These are phyloP conservation scores for Metschnikowia shivogae DNA, from an alignment of 805 yeast genomes.

Conservation along the genomic window DNA sequence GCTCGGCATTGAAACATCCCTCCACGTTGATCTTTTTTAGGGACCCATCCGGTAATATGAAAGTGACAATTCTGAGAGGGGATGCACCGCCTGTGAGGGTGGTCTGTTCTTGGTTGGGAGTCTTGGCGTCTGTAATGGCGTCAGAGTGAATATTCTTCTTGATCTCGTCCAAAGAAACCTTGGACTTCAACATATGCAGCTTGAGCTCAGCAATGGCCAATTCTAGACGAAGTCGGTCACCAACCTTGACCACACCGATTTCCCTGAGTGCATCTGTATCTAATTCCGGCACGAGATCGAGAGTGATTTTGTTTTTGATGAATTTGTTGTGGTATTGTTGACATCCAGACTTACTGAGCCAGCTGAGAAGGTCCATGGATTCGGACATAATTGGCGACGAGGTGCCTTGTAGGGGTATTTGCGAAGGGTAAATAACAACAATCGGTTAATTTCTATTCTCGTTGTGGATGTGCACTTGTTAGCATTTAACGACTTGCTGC, in stretches of 20 bases:
- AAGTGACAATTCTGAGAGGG: constrained; percentile 44
- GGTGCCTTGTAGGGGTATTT: not conserved
- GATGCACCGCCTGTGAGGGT: not conserved
- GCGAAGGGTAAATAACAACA: too few species aligned
- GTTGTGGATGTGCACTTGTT: not conserved
- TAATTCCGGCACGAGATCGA: constrained; percentile 53
- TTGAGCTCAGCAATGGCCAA: constrained; percentile 50
- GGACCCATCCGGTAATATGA: constrained; percentile 73
- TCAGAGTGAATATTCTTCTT: constrained; percentile 1
- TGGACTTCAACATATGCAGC: constrained; percentile 6
- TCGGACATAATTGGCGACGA: constrained; percentile 10
- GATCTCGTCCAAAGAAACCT: constrained; percentile 12
- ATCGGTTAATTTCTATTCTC: too few species aligned
- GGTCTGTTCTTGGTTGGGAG: not conserved
- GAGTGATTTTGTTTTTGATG: constrained; percentile 49
- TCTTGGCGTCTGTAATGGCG: not conserved
- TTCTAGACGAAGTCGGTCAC: constrained; percentile 74
- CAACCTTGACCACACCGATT: constrained; percentile 70
- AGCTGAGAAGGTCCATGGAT: constrained; percentile 26
- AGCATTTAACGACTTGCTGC: constrained; percentile 2
- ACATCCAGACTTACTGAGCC: constrained; percentile 35
- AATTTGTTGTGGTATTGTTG: constrained; percentile 32
- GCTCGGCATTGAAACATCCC: constrained; percentile 77
- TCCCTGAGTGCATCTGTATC: constrained; percentile 65
- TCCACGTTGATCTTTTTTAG: constrained; percentile 63